Evolutionary conservation across 73 alveolate species (phyloP), one percentile per base, ranked within the genome.

Genomic region (Symbiodinium pilosum): DNA sequence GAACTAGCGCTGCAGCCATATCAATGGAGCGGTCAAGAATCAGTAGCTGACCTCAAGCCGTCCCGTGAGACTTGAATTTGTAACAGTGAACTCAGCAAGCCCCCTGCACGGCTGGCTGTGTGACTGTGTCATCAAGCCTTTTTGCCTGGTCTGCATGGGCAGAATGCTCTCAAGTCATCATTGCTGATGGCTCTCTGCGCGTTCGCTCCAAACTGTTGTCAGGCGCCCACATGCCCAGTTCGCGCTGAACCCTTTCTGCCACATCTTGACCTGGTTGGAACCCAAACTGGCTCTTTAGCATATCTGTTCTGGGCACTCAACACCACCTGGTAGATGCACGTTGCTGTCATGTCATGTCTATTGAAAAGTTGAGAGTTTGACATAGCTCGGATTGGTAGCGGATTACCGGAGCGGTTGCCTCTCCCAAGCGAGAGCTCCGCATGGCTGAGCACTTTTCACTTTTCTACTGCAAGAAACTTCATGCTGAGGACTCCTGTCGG

Each of bases 1-100:
- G 98, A 28, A 93, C 98, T 11, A 93, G 93, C 68, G 98, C 93
- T 38, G 98, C 98, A 14, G 98, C 98, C 98, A 93, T 93, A 68
- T 93, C 98, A 5, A 93, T 52, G 30, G 98, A 93, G 39, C 98
- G 98, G 18, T 93, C 98, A 20, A 93, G 92, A 68, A 93, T 93
- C 41, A 93, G 92, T 64, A 93, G 85, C 83, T 93, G 98, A 68
- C 97, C 97, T 91, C 20, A 34, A 28, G 14, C 12, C 85, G 34
- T 32, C n/a, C n/a, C n/a, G n/a, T n/a, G n/a, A n/a, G n/a, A n/a
- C n/a, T n/a, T n/a, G n/a, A n/a, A n/a, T n/a, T n/a, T n/a, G n/a
- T n/a, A n/a, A 47, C 59, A 6, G 38, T 38, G 81, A 64, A n/a
- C n/a, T 38, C 30, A 64, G 4, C 81, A n/a, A 38, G 81, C 34